Conservation (phyloP, 257 asterid genomes). For the Solanum megistacrolobum region DNA sequence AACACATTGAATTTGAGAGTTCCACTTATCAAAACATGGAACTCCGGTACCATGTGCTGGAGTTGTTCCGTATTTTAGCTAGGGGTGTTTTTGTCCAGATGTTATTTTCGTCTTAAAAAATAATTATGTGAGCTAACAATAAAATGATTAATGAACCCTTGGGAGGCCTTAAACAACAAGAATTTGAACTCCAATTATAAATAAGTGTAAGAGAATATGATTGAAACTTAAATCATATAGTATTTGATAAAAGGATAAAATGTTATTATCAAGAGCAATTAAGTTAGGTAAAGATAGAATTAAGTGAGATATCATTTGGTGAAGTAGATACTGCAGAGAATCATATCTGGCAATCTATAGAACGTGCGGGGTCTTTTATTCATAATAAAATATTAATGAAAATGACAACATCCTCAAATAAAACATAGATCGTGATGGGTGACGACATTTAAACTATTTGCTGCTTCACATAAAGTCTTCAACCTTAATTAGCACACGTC, state of each 20-base stretch:
- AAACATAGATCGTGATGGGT: slow-evolving; percentile 7
- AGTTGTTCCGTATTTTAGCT: not conserved
- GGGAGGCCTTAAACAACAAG: not conserved
- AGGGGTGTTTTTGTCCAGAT: not conserved
- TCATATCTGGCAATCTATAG: slow-evolving; percentile 5
- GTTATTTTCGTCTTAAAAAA: not conserved
- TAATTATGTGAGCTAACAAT: not conserved
- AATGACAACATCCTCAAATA: not conserved
- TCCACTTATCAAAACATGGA: not conserved
- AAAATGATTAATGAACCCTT: not conserved
- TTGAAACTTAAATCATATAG: not conserved
- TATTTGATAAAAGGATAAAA: not conserved
- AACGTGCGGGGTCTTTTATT: slow-evolving; percentile 17
- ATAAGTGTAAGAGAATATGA: not conserved
- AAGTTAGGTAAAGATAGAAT: not conserved
- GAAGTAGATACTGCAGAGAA: not conserved
- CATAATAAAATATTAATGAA: not conserved
- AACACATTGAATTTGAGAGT: not conserved
- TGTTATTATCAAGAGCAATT: not conserved
- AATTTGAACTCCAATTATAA: not conserved
- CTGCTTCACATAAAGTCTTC: not conserved
- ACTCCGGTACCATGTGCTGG: not conserved
- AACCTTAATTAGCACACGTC: too few species aligned
- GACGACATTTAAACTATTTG: not conserved
- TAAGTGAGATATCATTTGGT: not conserved